Evolutionary conservation across 805 yeast species (phyloP).

Genomic region (Candida pini): DNA sequence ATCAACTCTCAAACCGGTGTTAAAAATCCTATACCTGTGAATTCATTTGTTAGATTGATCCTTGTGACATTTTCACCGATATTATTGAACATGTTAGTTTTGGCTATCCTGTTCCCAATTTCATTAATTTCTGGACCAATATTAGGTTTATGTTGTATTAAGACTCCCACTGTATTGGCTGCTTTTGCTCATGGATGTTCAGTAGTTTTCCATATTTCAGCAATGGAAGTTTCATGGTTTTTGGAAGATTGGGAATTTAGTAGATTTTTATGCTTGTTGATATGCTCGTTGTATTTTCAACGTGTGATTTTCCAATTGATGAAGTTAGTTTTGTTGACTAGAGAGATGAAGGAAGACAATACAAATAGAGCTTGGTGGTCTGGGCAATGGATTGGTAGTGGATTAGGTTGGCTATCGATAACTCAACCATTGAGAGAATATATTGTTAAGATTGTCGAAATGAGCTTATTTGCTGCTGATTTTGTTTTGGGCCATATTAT

Average conservation of each 20-base stretch:
- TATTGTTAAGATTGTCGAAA: slow-evolving; percentile 39
- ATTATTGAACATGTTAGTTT: slow-evolving; percentile 29
- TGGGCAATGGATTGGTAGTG: slow-evolving; percentile 40
- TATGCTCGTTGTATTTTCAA: slow-evolving; percentile 34
- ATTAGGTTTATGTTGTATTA: slow-evolving; percentile 27
- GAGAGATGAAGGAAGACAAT: slow-evolving; percentile 37
- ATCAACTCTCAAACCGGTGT: slow-evolving; percentile 89
- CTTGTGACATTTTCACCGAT: slow-evolving; percentile 50
- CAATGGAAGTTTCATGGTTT: slow-evolving; percentile 32
- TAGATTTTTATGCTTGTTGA: slow-evolving; percentile 34
- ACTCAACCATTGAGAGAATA: slow-evolving; percentile 45
- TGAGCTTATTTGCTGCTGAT: slow-evolving; percentile 43
- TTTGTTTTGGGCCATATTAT: slow-evolving; percentile 40
- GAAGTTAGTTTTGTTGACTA: slow-evolving; percentile 30
- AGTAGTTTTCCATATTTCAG: slow-evolving; percentile 29
- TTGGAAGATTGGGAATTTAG: slow-evolving; percentile 39
- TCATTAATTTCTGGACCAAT: slow-evolving; percentile 36
- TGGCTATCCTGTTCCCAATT: slow-evolving; percentile 29
- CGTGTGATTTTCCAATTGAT: slow-evolving; percentile 30
- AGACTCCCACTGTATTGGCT: slow-evolving; percentile 34
- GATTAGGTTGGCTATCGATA: slow-evolving; percentile 31
- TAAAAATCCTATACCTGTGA: slow-evolving; percentile 37
- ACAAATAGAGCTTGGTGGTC: slow-evolving; percentile 51
- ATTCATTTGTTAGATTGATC: slow-evolving; percentile 57
- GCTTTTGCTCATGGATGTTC: slow-evolving; percentile 34